Conservation (phyloP, 805 yeast genomes). For the Nakazawaea pomicola region DNA sequence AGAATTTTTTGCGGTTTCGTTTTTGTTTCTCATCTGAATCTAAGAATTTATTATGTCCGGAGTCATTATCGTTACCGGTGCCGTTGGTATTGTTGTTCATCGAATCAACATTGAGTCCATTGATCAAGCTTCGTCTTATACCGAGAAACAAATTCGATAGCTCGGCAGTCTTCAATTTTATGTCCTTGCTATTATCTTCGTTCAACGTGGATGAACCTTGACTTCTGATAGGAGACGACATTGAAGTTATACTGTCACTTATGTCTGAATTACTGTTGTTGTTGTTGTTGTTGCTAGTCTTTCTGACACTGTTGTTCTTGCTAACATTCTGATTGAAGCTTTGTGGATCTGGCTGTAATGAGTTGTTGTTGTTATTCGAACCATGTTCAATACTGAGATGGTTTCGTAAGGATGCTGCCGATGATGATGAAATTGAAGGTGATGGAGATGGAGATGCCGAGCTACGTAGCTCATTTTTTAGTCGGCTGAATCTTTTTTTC, state of each 20-base stretch:
- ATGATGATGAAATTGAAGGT: background rate
- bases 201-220: constrained; percentile 4
- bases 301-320: too few species aligned
- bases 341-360: too few species aligned
- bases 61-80: constrained; percentile 6
- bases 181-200: constrained; percentile 15
- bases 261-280: too few species aligned
- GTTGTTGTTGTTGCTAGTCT: too few species aligned
- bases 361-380: too few species aligned
- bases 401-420: too few species aligned
- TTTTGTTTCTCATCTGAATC: constrained; percentile 3
- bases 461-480: too few species aligned
- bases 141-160: constrained; percentile 36
- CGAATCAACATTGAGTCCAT: constrained; percentile 22
- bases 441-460: constrained; percentile 3
- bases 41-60: constrained; percentile 12
- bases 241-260: too few species aligned
- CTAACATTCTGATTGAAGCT: too few species aligned
- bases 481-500: constrained; percentile 3
- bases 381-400: too few species aligned
- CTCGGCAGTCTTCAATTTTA: constrained; percentile 29
- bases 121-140: constrained; percentile 35
- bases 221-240: constrained; percentile 2
- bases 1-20: constrained; percentile 16
- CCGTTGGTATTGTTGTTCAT: background rate